Evolutionary conservation across 2,329 filamentous ascomycete genomes (phyloP).

Genomic region (Blastomyces gilchristii): DNA sequence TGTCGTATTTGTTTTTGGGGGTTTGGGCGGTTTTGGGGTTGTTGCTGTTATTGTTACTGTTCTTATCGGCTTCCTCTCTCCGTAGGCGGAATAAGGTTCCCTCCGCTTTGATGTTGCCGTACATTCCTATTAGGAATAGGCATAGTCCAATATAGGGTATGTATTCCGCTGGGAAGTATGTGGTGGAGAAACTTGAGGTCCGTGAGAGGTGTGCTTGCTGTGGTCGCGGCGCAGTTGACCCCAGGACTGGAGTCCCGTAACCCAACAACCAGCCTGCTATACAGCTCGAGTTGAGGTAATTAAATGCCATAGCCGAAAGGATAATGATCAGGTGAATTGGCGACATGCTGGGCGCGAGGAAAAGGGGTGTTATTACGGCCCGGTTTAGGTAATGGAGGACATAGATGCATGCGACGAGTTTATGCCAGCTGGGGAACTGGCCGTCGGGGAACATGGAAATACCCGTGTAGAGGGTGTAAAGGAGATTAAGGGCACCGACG

Average conservation of each 20-base stretch:
- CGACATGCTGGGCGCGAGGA: constrained; percentile 80
- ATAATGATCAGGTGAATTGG: constrained; percentile 68
- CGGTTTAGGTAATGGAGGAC: constrained; percentile 85
- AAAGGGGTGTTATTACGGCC: constrained; percentile 67
- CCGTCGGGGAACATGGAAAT: constrained; percentile 38
- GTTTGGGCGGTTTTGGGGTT: constrained; percentile 23
- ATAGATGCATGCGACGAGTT: constrained; percentile 37
- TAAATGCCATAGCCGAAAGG: constrained; percentile 57
- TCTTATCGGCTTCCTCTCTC: constrained; percentile 48
- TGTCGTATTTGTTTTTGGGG: constrained; percentile 49
- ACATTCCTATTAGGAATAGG: constrained; percentile 65
- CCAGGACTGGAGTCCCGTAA: constrained; percentile 48
- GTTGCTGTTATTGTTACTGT: constrained; percentile 35
- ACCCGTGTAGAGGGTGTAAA: constrained; percentile 68
- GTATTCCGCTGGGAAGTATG: constrained; percentile 38
- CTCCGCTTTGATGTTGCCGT: constrained; percentile 80
- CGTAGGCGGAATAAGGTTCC: constrained; percentile 81
- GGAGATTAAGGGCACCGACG: constrained; percentile 62
- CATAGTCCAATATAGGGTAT: constrained; percentile 54
- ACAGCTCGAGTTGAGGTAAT: constrained; percentile 66
- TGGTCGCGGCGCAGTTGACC: constrained; percentile 12
- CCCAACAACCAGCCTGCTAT: constrained; percentile 74
- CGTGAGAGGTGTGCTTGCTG: constrained; percentile 1
- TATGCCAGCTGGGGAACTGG: constrained; percentile 27
- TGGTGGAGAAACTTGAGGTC: neutral